Evolutionary conservation across 495 filamentous ascomycete species (phyloP).

Genomic region (Penicillium bovifimosum): DNA sequence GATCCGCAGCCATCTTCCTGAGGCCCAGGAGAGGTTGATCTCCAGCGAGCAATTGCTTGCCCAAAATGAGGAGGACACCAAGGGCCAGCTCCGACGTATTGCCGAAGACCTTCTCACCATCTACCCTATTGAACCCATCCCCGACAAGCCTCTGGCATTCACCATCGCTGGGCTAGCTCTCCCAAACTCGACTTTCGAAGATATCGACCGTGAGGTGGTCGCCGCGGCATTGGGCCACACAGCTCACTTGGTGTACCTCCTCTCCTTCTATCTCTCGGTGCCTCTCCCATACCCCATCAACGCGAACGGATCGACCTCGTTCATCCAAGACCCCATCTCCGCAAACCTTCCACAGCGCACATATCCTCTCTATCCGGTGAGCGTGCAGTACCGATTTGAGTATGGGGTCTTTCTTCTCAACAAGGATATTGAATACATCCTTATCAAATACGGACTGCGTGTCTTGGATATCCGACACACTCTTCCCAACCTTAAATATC

Average conservation of each 20-base stretch:
- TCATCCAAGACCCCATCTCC: slow-evolving; percentile 76
- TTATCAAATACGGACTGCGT: slow-evolving; percentile 63
- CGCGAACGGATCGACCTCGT: slow-evolving; percentile 64
- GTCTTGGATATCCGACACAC: slow-evolving; percentile 87
- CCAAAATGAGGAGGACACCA: slow-evolving; percentile 55
- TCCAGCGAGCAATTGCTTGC: slow-evolving; percentile 49
- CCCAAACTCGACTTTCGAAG: slow-evolving; percentile 70
- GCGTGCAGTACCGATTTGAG: slow-evolving; percentile 80
- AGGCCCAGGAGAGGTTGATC: slow-evolving; percentile 54
- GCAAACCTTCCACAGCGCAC: slow-evolving; percentile 58
- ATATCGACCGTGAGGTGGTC: slow-evolving; percentile 58
- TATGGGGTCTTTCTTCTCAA: slow-evolving; percentile 94
- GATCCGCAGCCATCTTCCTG: slow-evolving; percentile 40
- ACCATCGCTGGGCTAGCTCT: slow-evolving; percentile 68
- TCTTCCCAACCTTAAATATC: slow-evolving; percentile 84
- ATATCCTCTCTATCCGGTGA: slow-evolving; percentile 76
- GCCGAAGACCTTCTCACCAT: slow-evolving; percentile 73
- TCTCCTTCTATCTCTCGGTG: slow-evolving; percentile 77
- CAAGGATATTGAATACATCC: slow-evolving; percentile 84
- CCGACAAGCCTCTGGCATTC: slow-evolving; percentile 62
- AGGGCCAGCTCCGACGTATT: slow-evolving; percentile 78
- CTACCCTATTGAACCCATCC: slow-evolving; percentile 70
- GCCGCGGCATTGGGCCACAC: slow-evolving; percentile 81
- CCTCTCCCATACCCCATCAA: slow-evolving; percentile 77
- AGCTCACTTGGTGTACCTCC: slow-evolving; percentile 65